A percentile compares a stretch with the other conserved stretches of the same genome.
phyloP scores from a whole-genome alignment of 225 moss, liverwort and hornwort species.

The Climacium dendroides region DNA sequence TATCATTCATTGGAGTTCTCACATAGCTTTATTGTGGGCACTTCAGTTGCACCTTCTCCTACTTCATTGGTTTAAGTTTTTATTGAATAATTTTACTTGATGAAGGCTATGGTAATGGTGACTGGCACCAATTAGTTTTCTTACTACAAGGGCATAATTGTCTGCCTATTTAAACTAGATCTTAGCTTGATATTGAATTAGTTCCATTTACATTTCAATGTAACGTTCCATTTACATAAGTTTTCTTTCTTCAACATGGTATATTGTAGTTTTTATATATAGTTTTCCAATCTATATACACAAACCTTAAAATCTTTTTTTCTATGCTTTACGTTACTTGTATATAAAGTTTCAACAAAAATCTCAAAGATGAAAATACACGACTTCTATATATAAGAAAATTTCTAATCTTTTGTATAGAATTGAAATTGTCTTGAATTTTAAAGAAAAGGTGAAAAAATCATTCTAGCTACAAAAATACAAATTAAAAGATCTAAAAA shows the following conservation, averaged over 20 bases:
- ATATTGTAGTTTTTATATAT: no score
- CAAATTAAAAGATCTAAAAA: background rate
- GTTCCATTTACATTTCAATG: background rate
- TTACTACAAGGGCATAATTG: background rate
- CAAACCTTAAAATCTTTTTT: no score
- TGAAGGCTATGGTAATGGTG: background rate
- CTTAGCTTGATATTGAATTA: no score
- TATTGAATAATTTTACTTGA: rapidly evolving
- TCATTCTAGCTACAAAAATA: background rate
- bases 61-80: background rate
- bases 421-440: no score
- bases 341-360: background rate
- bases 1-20: background rate
- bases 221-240: no score
- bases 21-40: rapidly evolving
- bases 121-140: background rate
- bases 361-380: no score
- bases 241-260: no score
- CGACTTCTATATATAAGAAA: background rate
- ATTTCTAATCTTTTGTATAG: background rate
- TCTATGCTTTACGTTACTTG: no score
- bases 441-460: no score
- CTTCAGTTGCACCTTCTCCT: background rate
- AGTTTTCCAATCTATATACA: no score
- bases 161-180: rapidly evolving